phyloP scores from a whole-genome alignment of 345 rosid genomes.

The Barbarea vulgaris region DNA sequence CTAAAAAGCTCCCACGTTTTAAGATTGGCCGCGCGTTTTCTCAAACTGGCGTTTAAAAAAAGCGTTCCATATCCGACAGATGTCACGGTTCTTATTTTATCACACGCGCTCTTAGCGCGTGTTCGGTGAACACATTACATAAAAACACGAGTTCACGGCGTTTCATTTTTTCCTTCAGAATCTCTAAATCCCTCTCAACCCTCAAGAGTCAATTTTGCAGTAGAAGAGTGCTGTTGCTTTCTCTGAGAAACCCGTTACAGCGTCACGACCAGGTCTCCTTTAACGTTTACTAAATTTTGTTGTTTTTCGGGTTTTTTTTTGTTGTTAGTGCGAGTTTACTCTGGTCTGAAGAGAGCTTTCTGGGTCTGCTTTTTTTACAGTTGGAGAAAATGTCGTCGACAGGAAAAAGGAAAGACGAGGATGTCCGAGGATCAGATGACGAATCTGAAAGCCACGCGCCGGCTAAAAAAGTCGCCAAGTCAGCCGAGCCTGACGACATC shows the following conservation, averaged over 20 bases:
- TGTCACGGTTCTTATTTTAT: background rate
- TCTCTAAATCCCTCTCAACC: background rate
- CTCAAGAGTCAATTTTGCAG: background rate
- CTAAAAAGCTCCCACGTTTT: slow-evolving; percentile 4
- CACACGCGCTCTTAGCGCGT: slow-evolving; percentile 38
- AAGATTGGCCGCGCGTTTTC: slow-evolving; percentile 23
- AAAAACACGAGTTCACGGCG: background rate
- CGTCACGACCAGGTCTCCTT: slow-evolving; percentile 19
- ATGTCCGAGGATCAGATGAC: slow-evolving; percentile 58
- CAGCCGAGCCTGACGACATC: slow-evolving; percentile 60
- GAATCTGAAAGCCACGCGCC: slow-evolving; percentile 61
- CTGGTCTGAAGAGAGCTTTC: slow-evolving; percentile 25
- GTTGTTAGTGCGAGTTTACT: background rate
- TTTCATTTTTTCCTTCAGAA: slow-evolving; percentile 1
- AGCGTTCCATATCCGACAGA: slow-evolving; percentile 1
- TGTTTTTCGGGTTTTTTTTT: background rate
- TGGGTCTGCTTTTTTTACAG: slow-evolving; percentile 10
- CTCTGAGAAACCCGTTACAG: background rate
- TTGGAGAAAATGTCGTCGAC: slow-evolving; percentile 58
- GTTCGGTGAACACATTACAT: slow-evolving; percentile 15
- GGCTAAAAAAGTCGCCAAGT: slow-evolving; percentile 62
- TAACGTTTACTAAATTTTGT: background rate
- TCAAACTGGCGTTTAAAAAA: slow-evolving; percentile 29
- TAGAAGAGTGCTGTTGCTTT: slow-evolving; percentile 9
- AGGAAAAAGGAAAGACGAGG: slow-evolving; percentile 79